Conservation (phyloP, 805 yeast genomes). For the Teunomyces panamensis region DNA sequence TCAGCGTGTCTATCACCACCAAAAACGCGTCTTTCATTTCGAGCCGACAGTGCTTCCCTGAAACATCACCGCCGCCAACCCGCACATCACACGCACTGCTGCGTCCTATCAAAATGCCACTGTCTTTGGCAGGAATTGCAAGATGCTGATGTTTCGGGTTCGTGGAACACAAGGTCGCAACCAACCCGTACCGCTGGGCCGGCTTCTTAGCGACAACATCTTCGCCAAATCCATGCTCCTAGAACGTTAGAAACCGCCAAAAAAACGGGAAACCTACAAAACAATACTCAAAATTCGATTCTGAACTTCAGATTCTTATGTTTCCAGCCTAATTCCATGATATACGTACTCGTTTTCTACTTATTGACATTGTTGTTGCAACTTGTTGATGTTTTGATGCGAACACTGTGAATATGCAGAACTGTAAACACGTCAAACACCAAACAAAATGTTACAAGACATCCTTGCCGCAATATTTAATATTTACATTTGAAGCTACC, state of each 20-base stretch:
- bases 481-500: slow-evolving; percentile 8
- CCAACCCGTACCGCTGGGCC: slow-evolving; percentile 15
- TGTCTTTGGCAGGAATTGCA: slow-evolving; percentile 20
- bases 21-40: slow-evolving; percentile 2
- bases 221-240: slow-evolving; percentile 4
- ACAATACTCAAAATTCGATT: background rate
- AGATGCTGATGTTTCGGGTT: slow-evolving; percentile 19
- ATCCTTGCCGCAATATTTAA: background rate
- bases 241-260: slow-evolving; percentile 12
- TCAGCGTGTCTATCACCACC: slow-evolving; percentile 3
- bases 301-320: background rate
- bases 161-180: slow-evolving; percentile 23
- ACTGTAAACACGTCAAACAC: background rate
- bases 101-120: slow-evolving; percentile 46
- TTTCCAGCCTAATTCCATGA: background rate
- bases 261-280: background rate
- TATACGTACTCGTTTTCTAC: slow-evolving; percentile 24
- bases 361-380: slow-evolving; percentile 18
- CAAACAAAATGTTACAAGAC: background rate
- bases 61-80: slow-evolving; percentile 56
- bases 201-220: slow-evolving; percentile 14
- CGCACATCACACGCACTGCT: slow-evolving; percentile 58
- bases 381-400: background rate
- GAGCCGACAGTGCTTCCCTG: slow-evolving; percentile 62
- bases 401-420: background rate